These are phyloP conservation scores for Colletotrichum acutatum DNA, from an alignment of 2,329 filamentous ascomycete genomes.

Conservation along the genomic window DNA sequence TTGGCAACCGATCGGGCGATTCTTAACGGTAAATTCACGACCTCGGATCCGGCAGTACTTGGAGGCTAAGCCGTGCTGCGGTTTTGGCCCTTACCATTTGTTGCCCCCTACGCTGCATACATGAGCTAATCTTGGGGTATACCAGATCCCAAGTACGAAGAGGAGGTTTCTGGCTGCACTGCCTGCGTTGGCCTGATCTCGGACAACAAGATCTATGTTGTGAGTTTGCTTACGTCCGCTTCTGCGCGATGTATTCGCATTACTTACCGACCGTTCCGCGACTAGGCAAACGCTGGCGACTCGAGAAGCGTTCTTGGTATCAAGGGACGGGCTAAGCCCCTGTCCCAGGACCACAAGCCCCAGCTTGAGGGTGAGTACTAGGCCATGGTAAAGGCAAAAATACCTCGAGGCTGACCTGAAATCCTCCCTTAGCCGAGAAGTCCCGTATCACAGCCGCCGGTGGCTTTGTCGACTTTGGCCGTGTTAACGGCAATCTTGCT, in stretches of 20 bases:
- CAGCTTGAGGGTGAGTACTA: constrained; percentile 85
- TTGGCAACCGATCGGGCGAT: constrained; percentile 96
- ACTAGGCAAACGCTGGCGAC: constrained; percentile 94
- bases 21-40: constrained; percentile 79
- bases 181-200: constrained; percentile 92
- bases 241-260: constrained; percentile 40
- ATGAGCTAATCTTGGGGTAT: constrained; percentile 21
- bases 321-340: constrained; percentile 95
- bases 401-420: constrained; percentile 10
- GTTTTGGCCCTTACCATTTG: background rate
- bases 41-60: background rate
- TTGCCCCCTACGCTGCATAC: background rate
- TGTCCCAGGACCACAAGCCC: constrained; percentile 99
- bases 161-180: constrained; percentile 98
- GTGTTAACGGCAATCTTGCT: constrained; percentile 97
- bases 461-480: constrained; percentile 97
- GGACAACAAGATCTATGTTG: constrained; percentile 92
- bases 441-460: constrained; percentile 95
- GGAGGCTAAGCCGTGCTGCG: background rate
- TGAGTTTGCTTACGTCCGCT: constrained; percentile 63
- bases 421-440: constrained; percentile 79
- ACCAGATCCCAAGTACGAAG: constrained; percentile 93
- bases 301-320: constrained; percentile 95
- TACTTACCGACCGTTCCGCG: constrained; percentile 24
- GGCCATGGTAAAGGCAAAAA: background rate